Conservation (phyloP, 495 filamentous ascomycete species). For the Podospora australis region DNA sequence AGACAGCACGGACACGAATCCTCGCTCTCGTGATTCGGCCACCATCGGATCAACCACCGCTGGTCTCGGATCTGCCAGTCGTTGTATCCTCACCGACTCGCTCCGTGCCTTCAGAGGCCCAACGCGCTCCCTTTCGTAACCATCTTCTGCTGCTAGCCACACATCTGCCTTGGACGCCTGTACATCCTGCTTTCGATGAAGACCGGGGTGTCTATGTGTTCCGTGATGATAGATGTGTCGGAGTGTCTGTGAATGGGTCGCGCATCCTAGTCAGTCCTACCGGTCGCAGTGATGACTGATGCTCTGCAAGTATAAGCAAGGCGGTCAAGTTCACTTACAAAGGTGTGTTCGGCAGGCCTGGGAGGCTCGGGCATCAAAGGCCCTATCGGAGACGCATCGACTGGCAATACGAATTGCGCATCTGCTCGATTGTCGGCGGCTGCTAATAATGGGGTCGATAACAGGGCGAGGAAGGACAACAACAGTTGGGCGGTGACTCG, state of each 20-base stretch:
- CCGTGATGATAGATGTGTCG: constrained; percentile 91
- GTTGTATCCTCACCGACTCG: constrained; percentile 58
- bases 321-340: constrained; percentile 33
- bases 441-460: constrained; percentile 28
- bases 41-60: constrained; percentile 71
- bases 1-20: constrained; percentile 51
- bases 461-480: constrained; percentile 57
- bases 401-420: constrained; percentile 25
- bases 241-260: constrained; percentile 51
- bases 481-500: constrained; percentile 54
- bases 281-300: no score
- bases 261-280: neutral
- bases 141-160: constrained; percentile 61
- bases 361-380: constrained; percentile 37
- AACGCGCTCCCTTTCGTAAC: constrained; percentile 38
- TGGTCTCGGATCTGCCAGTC: constrained; percentile 71
- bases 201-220: constrained; percentile 59
- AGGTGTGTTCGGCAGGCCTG: constrained; percentile 40
- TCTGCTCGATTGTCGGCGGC: constrained; percentile 17
- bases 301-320: no score
- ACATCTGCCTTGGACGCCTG: constrained; percentile 51
- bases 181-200: constrained; percentile 72
- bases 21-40: constrained; percentile 56
- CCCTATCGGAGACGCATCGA: constrained; percentile 27
- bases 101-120: constrained; percentile 52